Conservation (phyloP, 1,139 yeast species). For the Saccharomyces hybrid region DNA sequence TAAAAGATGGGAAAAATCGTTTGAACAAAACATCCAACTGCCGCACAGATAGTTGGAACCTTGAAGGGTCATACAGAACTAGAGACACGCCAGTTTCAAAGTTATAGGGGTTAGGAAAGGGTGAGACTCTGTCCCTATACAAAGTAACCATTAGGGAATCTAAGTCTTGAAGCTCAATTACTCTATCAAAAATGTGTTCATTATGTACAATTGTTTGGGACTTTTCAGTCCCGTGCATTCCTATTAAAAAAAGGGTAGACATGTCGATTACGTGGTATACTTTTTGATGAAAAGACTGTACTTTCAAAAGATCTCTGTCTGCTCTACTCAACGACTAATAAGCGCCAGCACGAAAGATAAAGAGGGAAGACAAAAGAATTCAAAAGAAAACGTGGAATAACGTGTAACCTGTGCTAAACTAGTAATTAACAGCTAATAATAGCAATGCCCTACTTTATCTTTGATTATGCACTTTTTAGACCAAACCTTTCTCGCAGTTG, state of each 20-base stretch:
- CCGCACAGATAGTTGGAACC: slow-evolving; percentile 6
- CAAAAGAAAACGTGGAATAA: not conserved
- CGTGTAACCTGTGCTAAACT: not conserved
- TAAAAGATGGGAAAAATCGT: slow-evolving; percentile 21
- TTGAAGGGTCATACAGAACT: slow-evolving; percentile 7
- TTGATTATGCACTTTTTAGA: not conserved
- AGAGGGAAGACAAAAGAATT: not conserved
- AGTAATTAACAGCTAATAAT: not conserved
- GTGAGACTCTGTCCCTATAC: slow-evolving; percentile 13
- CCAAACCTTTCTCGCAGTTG: not conserved
- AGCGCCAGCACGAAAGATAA: not conserved
- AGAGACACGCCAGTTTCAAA: slow-evolving; percentile 16
- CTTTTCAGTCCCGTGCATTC: slow-evolving; percentile 4
- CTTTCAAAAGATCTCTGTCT: not conserved
- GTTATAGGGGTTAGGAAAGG: slow-evolving; percentile 12
- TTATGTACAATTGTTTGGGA: not conserved
- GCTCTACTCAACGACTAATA: not conserved
- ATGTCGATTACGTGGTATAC: too few relatives aligned
- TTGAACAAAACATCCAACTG: slow-evolving; percentile 12
- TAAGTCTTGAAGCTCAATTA: slow-evolving; percentile 4
- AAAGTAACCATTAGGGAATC: slow-evolving; percentile 9
- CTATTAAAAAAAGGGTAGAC: slow-evolving; percentile 14
- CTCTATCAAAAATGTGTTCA: slow-evolving; percentile 8
- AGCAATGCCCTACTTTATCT: not conserved
- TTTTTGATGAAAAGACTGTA: too few relatives aligned